These are phyloP conservation scores for Blepharisma stoltei DNA, from an alignment of 73 alveolate species.

Conservation along the genomic window DNA sequence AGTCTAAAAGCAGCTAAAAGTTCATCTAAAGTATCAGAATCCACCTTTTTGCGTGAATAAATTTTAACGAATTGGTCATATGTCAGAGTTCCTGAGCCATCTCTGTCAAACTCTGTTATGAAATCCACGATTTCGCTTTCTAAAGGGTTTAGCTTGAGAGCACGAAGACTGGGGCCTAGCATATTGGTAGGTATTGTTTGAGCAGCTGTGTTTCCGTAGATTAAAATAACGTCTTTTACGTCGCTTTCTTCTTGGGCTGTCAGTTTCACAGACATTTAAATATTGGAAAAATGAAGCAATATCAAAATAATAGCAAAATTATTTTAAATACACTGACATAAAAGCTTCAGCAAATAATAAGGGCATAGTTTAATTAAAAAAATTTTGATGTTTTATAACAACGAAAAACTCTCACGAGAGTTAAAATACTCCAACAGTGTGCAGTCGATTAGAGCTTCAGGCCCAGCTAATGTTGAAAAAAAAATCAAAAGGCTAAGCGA, in stretches of 20 bases:
- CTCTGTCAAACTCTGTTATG: constrained; percentile 7
- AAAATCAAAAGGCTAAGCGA: too few relatives aligned
- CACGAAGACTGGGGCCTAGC: constrained; percentile 1
- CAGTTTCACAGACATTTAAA: neutral
- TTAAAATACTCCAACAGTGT: too few relatives aligned
- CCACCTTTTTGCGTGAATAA: constrained; percentile 4
- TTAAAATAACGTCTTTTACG: constrained; percentile 1
- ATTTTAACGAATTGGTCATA: neutral
- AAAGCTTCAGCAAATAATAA: too few relatives aligned
- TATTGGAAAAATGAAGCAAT: too few relatives aligned
- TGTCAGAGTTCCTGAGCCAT: neutral
- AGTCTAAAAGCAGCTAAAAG: constrained; percentile 24
- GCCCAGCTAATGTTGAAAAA: too few relatives aligned
- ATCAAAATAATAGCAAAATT: too few relatives aligned
- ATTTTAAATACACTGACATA: too few relatives aligned
- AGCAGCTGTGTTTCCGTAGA: neutral
- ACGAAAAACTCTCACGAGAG: too few relatives aligned
- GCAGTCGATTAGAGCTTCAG: too few relatives aligned
- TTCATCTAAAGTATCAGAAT: constrained; percentile 17
- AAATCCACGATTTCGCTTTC: constrained; percentile 26
- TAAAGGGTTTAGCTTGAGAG: constrained; percentile 17
- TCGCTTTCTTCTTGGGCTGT: neutral
- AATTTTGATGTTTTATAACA: too few relatives aligned
- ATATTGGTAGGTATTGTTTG: constrained; percentile 3
- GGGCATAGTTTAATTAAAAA: too few relatives aligned